Evolutionary conservation across 352 stramenopile species (phyloP).

Genomic region (Pythium oligandrum): DNA sequence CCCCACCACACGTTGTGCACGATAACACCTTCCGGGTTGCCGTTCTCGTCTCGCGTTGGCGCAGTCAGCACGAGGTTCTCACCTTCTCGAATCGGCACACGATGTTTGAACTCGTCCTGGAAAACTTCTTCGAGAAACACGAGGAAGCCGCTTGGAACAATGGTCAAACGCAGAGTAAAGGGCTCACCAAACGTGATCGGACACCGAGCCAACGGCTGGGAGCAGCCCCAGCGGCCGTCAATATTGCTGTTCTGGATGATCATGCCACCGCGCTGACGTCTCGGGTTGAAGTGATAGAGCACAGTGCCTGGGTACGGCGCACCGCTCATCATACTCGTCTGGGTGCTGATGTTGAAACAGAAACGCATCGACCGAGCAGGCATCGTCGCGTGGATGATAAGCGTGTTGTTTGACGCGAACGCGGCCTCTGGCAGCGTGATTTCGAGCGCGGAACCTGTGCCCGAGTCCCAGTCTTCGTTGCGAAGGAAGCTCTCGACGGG

Average conservation of each 20-base stretch:
- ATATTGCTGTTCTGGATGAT: slow-evolving; percentile 85
- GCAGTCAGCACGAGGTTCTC: slow-evolving; percentile 78
- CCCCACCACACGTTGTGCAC: slow-evolving; percentile 85
- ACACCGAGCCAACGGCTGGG: slow-evolving; percentile 57
- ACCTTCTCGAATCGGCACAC: slow-evolving; percentile 76
- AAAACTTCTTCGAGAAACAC: slow-evolving; percentile 82
- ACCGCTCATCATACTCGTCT: slow-evolving; percentile 62
- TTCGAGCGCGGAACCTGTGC: slow-evolving; percentile 48
- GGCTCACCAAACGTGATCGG: slow-evolving; percentile 69
- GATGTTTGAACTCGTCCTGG: slow-evolving; percentile 80
- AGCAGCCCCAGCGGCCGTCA: slow-evolving; percentile 68
- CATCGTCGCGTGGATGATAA: slow-evolving; percentile 77
- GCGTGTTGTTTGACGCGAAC: slow-evolving; percentile 82
- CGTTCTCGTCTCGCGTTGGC: slow-evolving; percentile 70
- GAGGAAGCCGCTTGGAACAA: slow-evolving; percentile 64
- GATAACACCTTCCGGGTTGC: slow-evolving; percentile 59
- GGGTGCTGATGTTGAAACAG: slow-evolving; percentile 78
- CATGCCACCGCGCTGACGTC: slow-evolving; percentile 51
- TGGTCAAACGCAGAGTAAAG: slow-evolving; percentile 72
- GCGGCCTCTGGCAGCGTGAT: slow-evolving; percentile 68
- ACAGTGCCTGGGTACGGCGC: slow-evolving; percentile 70
- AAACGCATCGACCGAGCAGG: slow-evolving; percentile 52
- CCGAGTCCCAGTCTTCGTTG: slow-evolving; percentile 75
- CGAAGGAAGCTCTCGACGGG: slow-evolving; percentile 73
- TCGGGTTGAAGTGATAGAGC: slow-evolving; percentile 78